phyloP scores from a whole-genome alignment of 2,329 filamentous ascomycete genomes.

The Pyrenophora seminiperda region DNA sequence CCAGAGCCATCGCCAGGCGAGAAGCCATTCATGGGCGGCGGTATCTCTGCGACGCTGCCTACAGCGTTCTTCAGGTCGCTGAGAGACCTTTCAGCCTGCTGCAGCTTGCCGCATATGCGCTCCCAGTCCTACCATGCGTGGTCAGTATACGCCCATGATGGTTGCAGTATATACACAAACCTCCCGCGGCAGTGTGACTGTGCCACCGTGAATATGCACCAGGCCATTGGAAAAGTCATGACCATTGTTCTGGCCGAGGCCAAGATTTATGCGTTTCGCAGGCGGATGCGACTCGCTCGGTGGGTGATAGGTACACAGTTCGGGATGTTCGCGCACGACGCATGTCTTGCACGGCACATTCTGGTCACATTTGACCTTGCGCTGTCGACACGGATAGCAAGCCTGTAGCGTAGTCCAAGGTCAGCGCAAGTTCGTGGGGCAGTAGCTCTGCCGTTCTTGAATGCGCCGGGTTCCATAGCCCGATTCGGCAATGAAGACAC shows the following conservation, averaged over 20 bases:
- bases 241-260: slow-evolving; percentile 39
- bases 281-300: slow-evolving; percentile 49
- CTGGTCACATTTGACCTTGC: slow-evolving; percentile 56
- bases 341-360: slow-evolving; percentile 57
- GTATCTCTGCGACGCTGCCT: slow-evolving; percentile 45
- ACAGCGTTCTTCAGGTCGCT: slow-evolving; percentile 52
- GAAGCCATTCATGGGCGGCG: slow-evolving; percentile 42
- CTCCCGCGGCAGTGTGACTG: slow-evolving; percentile 49
- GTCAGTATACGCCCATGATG: slow-evolving; percentile 23
- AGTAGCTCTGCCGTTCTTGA: slow-evolving; percentile 7
- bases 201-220: slow-evolving; percentile 48
- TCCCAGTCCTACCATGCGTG: slow-evolving; percentile 50
- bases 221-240: slow-evolving; percentile 47
- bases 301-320: slow-evolving; percentile 54
- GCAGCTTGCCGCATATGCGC: slow-evolving; percentile 55
- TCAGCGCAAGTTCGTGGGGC: slow-evolving; percentile 29
- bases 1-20: slow-evolving; percentile 35
- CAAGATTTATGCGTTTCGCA: slow-evolving; percentile 46
- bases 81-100: slow-evolving; percentile 55
- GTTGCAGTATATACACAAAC: slow-evolving; percentile 20
- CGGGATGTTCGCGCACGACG: slow-evolving; percentile 57
- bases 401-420: slow-evolving; percentile 35
- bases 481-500: slow-evolving; percentile 21
- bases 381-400: slow-evolving; percentile 57
- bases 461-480: slow-evolving; percentile 24